Percentiles rank a stretch among this genome's conserved stretches.
phyloP scores from a whole-genome alignment of 177 flowering plant species.

The Vitis hybrid region DNA sequence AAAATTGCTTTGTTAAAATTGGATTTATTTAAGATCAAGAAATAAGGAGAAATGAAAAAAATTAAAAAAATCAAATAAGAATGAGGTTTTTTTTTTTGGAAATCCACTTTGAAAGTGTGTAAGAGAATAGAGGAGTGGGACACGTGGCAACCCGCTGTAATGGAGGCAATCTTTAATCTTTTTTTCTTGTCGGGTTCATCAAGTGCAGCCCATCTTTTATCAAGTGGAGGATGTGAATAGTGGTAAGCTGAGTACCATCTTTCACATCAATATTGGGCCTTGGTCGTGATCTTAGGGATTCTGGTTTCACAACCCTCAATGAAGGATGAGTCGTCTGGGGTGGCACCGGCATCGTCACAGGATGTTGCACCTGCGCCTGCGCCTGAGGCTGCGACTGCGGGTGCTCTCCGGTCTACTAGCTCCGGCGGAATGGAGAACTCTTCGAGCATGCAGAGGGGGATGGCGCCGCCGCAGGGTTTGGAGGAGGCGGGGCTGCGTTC shows the following conservation, averaged over 20 bases:
- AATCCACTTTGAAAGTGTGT: too few species aligned
- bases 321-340: slow-evolving; percentile 29
- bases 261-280: slow-evolving; percentile 57
- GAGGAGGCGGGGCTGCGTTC: slow-evolving; percentile 61
- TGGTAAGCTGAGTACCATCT: slow-evolving; percentile 45
- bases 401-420: slow-evolving; percentile 71
- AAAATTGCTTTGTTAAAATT: too few species aligned
- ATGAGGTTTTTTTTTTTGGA: too few species aligned
- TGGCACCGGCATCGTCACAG: slow-evolving; percentile 10
- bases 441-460: slow-evolving; percentile 87
- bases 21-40: too few species aligned
- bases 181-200: too few species aligned
- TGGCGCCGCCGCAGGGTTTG: slow-evolving; percentile 90
- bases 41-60: too few species aligned
- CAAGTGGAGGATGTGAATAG: too few species aligned
- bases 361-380: slow-evolving; percentile 9
- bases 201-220: slow-evolving; percentile 32
- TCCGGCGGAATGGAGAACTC: slow-evolving; percentile 74
- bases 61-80: too few species aligned
- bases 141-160: too few species aligned
- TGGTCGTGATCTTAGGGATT: slow-evolving; percentile 68
- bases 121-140: too few species aligned
- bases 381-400: slow-evolving; percentile 21
- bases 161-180: too few species aligned
- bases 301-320: slow-evolving; percentile 60